phyloP scores from a whole-genome alignment of 345 rosid species.

The Cardamine chenopodiifolia region DNA sequence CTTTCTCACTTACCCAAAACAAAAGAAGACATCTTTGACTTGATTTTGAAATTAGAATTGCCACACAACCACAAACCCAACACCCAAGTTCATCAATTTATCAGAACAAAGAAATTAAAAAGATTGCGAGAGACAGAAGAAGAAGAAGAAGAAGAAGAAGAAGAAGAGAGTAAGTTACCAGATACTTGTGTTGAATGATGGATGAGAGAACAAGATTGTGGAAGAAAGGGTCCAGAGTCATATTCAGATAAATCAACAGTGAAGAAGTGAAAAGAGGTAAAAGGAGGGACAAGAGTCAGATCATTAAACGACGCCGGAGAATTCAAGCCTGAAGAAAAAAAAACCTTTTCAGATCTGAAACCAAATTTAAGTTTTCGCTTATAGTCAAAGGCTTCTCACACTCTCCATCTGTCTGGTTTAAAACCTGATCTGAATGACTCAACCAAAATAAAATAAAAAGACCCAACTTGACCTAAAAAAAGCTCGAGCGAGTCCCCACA shows the following conservation, averaged over 20 bases:
- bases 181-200: constrained; percentile 48
- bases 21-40: constrained; percentile 15
- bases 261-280: constrained; percentile 14
- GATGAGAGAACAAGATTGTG: constrained; percentile 60
- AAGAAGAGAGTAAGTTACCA: constrained; percentile 50
- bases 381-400: constrained; percentile 11
- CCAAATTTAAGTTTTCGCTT: background rate
- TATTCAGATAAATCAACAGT: constrained; percentile 35
- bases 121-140: background rate
- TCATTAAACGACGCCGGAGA: constrained; percentile 49
- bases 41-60: background rate
- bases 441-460: background rate
- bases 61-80: background rate
- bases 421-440: constrained; percentile 21
- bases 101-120: background rate
- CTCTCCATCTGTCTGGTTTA: background rate
- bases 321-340: background rate
- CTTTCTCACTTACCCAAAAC: constrained; percentile 11
- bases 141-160: background rate
- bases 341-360: constrained; percentile 38
- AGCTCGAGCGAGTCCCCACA: constrained; percentile 33
- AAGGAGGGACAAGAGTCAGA: constrained; percentile 45
- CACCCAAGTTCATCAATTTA: background rate
- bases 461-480: constrained; percentile 25
- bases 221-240: constrained; percentile 59